Evolutionary conservation across 305 asterid genomes (phyloP), one percentile per base, ranked within the genome.

Genomic region (Rubia peregrina): DNA sequence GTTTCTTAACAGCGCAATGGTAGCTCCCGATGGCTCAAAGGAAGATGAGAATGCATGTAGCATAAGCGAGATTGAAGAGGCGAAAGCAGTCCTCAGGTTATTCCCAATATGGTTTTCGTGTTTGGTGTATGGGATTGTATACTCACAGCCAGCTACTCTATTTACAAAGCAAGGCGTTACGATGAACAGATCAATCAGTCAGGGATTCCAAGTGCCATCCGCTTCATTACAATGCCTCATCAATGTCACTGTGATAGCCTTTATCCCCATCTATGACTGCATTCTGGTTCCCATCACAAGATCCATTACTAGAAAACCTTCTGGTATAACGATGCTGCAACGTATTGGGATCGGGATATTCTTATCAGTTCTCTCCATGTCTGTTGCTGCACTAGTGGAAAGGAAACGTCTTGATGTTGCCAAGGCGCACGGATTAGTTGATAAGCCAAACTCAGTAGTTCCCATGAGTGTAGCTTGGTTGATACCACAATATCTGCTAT

Each of bases 121-220:
- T 65, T 21, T 65, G 16, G 69, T 65, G n/a, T 65, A 65, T n/a
- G 69, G 73, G 22, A 56, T 84, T 16, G 76, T 82, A 8, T 74
- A 22, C 9, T 65, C 86, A 1, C 90, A 85, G 40, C 59, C 77
- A 0, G 13, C 83, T 19, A 88, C 90, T 4, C 46, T 86, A 0
- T 88, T 84, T 79, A 85, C 83, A 64, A 85, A 88, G 70, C 91
- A 86, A 79, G 95, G 84, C 16, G 75, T 53, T 11, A 84, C 91
- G 22, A 74, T 86, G 80, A 80, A 84, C 78, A 87, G 90, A 30
- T 42, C 65, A 21, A 48, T 88, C 64, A 69, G 73, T 3, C 5
- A 74, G 12, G 57, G 65, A 59, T 75, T 84, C 12, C 71, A 83
- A 55, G 69, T 65, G 17, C 55, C 55, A 19, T 30, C 69, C 4